Percentiles rank a stretch among this genome's conserved stretches.
These are phyloP conservation scores for Hymenoscyphus fraxineus DNA, from an alignment of 2,329 filamentous ascomycete genomes.

Conservation along the genomic window DNA sequence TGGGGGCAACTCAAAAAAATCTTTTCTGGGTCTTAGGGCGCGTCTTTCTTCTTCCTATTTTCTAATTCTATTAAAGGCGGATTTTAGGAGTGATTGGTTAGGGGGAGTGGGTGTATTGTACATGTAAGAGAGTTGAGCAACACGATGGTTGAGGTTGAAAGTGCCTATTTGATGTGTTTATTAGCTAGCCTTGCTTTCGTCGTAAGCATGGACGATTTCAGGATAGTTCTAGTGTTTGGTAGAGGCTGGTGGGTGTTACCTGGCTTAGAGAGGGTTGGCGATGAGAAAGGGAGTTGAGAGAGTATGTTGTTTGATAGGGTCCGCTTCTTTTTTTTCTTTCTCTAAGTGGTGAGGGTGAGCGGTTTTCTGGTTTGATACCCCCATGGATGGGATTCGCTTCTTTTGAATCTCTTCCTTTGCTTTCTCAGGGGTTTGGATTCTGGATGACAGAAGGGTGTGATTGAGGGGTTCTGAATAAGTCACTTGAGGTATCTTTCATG, in stretches of 20 bases:
- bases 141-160: neutral
- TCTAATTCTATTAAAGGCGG: neutral
- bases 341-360: neutral
- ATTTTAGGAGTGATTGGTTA: neutral
- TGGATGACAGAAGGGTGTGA: neutral
- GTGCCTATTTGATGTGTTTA: neutral
- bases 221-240: neutral
- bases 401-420: neutral
- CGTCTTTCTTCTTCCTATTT: neutral
- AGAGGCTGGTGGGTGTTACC: too few relatives aligned
- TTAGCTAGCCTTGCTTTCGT: neutral
- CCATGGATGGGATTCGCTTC: neutral
- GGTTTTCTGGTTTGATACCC: neutral
- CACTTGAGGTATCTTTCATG: too few relatives aligned
- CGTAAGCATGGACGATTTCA: neutral
- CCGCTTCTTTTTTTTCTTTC: neutral
- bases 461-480: neutral
- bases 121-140: neutral
- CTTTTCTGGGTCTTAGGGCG: neutral
- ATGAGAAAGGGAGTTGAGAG: neutral
- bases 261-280: neutral
- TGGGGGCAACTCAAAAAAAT: slow-evolving; percentile 1
- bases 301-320: neutral
- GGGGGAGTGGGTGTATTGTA: neutral
- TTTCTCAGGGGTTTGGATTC: neutral